A percentile compares a stretch with the other conserved stretches of the same genome.
phyloP scores from a whole-genome alignment of 768 basidiomycete genomes.

The Pisolithus tinctorius region DNA sequence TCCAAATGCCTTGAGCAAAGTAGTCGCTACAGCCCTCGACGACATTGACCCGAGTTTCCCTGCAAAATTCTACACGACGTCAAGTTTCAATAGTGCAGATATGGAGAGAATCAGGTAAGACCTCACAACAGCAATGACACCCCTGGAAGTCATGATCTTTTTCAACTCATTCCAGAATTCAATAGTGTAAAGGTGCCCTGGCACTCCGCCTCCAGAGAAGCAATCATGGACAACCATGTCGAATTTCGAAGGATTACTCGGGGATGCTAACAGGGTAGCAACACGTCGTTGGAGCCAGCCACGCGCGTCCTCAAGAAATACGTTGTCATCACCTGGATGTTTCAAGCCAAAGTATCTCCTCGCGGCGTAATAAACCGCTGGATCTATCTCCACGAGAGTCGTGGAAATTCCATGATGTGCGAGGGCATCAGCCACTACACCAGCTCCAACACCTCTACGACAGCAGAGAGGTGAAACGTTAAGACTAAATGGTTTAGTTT shows the following conservation, averaged over 20 bases:
- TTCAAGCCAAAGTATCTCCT: conserved; percentile 74
- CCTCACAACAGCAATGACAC: conserved; percentile 75
- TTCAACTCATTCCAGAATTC: conserved; percentile 80
- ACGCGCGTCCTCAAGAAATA: conserved; percentile 77
- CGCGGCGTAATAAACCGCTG: conserved; percentile 81
- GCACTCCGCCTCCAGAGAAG: conserved; percentile 92
- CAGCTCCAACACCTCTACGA: conserved; percentile 79
- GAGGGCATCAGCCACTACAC: conserved; percentile 75
- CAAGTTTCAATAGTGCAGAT: not conserved
- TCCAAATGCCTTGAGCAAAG: conserved; percentile 63
- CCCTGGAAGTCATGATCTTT: conserved; percentile 56
- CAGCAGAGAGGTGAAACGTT: conserved; percentile 2
- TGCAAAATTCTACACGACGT: conserved; percentile 63
- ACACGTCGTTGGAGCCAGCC: conserved; percentile 48
- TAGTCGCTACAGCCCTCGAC: conserved; percentile 59
- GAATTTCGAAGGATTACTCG: conserved; percentile 28
- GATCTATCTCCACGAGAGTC: conserved; percentile 91
- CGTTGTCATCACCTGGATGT: conserved; percentile 47
- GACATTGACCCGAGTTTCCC: conserved; percentile 61
- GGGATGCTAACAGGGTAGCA: conserved; percentile 16
- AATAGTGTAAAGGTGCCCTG: conserved; percentile 73
- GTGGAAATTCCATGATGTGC: conserved; percentile 60
- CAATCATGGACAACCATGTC: conserved; percentile 85
- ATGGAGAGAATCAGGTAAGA: not conserved
- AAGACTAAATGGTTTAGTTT: not conserved